These are phyloP conservation scores for Xylaria cubensis DNA, from an alignment of 495 filamentous ascomycete species.

Conservation along the genomic window DNA sequence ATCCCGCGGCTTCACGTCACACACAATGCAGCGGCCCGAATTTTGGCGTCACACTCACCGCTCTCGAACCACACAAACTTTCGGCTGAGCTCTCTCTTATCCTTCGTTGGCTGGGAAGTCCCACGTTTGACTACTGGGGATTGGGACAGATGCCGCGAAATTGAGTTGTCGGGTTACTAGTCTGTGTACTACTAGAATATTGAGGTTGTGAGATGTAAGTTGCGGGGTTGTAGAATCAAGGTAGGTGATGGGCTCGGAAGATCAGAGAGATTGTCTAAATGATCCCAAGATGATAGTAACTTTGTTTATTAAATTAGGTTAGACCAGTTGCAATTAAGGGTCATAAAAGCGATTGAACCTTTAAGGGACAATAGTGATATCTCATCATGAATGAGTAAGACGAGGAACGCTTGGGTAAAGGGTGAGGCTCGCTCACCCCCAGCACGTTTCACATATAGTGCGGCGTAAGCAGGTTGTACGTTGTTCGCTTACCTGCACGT, in stretches of 20 bases:
- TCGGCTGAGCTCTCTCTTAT: conserved; percentile 3
- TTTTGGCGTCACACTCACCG: conserved; percentile 11
- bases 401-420: background rate
- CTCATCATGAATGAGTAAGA: background rate
- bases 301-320: background rate
- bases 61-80: conserved; percentile 1
- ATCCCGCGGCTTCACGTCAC: conserved; percentile 11
- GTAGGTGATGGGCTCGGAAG: background rate
- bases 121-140: background rate
- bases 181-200: background rate
- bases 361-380: background rate
- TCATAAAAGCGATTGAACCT: background rate
- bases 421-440: background rate
- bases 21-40: conserved; percentile 24
- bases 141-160: background rate
- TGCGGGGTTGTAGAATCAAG: background rate
- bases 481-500: conserved; percentile 19
- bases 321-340: background rate
- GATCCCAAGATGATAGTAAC: background rate
- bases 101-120: background rate
- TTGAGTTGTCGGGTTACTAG: conserved; percentile 14
- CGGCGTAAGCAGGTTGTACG: conserved; percentile 16
- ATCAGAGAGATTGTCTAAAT: background rate
- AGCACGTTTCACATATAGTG: conserved; percentile 18
- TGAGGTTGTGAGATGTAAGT: background rate